Base-by-base conservation (phyloP, 352 stramenopile genomes). In the Phytopythium aichiense region DNA sequence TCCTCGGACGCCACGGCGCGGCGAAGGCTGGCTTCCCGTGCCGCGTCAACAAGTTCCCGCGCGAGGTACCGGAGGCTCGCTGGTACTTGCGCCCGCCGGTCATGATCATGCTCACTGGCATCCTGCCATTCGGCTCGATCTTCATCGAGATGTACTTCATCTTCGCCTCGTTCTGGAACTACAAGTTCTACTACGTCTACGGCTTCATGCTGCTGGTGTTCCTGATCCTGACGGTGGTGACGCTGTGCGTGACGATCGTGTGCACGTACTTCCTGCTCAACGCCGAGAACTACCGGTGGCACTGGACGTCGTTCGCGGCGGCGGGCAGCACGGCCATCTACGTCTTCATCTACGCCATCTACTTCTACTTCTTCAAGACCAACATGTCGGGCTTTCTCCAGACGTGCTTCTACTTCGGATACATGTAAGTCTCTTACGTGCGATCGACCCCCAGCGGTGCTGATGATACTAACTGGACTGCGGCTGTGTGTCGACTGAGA, bases 141-240 rank as follows among this genome's bases (percentile, higher is more conserved):
- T 99, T 99, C 72, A 99, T 99, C 71, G 98, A 99, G 81, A 98
- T 99, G 76, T 99, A 99, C 79, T 99, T 99, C 86, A 98, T 99
- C 72, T 98, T 99, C 71, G 98, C 97, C 7, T 99, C 95, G 43
- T 98, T 99, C 65, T 99, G 98, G 98, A 99, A 98, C 77, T 99
- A 99, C 92, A 99, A 99, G 81, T 99, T 99, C 78, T 99, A 99
- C 81, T 99, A 99, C 77, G 98, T 99, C 16, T 99, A 99, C 77
- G 97, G 97, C 54, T 99, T 99, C 75, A 95, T 99, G 76, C 82
- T 99, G 60, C 85, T 99, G 52, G 97, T 99, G 22, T 98, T 98
- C 74, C 70, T 96, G 55, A 99, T 99, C 65, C 79, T 99, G 40
- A 92, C 81, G 37, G 96, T 99, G 51, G 97, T 99, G 42, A 98